Conservation (phyloP, 148 eudicot genomes). For the Rhododendron mucronatum region DNA sequence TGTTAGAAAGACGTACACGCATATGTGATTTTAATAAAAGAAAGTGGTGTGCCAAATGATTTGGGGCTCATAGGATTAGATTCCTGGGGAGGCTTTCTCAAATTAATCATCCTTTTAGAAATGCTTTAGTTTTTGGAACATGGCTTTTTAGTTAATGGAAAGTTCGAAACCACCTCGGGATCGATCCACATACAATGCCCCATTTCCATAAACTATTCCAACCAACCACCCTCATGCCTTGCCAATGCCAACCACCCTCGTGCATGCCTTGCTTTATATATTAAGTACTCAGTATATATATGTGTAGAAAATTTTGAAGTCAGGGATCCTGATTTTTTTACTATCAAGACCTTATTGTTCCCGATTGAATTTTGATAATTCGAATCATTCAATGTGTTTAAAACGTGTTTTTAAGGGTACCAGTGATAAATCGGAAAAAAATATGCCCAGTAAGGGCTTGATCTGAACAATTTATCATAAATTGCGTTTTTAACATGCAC, state of each 20-base stretch:
- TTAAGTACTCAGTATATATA: no score
- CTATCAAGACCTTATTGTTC: no score
- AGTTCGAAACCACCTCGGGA: neutral
- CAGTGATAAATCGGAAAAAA: no score
- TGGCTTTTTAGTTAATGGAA: neutral
- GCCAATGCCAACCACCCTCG: neutral
- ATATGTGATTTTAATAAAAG: neutral
- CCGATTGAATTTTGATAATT: no score
- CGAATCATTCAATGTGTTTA: no score
- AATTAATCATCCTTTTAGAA: neutral
- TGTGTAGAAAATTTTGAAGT: no score
- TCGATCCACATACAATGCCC: neutral
- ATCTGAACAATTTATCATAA: no score
- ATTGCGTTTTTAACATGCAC: no score
- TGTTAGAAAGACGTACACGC: neutral
- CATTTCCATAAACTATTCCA: neutral
- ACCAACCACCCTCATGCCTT: neutral
- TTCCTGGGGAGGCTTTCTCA: neutral
- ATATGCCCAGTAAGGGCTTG: no score
- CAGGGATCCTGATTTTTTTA: no score
- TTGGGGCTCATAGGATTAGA: neutral
- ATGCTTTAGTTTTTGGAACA: neutral
- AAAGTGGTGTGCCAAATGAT: neutral
- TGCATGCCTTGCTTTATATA: neutral
- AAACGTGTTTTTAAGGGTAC: no score